phyloP scores from a whole-genome alignment of 75 land plant species.

The Isoetes taiwanensis region DNA sequence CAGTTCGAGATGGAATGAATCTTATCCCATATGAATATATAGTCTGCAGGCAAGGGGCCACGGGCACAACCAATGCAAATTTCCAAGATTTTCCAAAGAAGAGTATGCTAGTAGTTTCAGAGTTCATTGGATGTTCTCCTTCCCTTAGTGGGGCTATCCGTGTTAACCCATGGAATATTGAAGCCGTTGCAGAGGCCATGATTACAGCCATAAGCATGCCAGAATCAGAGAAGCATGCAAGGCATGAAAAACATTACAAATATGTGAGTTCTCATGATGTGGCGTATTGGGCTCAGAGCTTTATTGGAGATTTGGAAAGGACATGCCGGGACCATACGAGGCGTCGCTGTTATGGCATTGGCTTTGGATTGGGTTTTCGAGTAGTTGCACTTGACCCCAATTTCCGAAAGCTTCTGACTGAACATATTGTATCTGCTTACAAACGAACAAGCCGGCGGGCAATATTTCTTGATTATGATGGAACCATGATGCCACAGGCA shows the following conservation, averaged over 20 bases:
- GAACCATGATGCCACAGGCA: conserved; percentile 45
- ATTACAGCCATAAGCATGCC: conserved; percentile 29
- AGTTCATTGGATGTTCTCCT: conserved; percentile 49
- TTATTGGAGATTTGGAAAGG: conserved; percentile 39
- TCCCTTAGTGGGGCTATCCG: conserved; percentile 44
- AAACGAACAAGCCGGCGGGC: conserved; percentile 24
- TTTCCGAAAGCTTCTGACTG: conserved; percentile 31
- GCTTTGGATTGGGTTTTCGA: conserved; percentile 37
- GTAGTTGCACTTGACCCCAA: conserved; percentile 44
- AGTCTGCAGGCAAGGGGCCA: conserved; percentile 30
- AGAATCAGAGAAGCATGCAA: conserved; percentile 34
- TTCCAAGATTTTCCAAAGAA: conserved; percentile 23
- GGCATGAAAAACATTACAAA: conserved; percentile 43
- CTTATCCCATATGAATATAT: conserved; percentile 44
- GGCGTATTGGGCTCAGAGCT: conserved; percentile 40
- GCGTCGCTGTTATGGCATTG: conserved; percentile 40
- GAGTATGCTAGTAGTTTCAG: conserved; percentile 44
- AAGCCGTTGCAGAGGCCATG: conserved; percentile 35
- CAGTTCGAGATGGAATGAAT: conserved; percentile 45
- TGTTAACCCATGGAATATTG: conserved; percentile 48
- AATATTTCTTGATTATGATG: conserved; percentile 53
- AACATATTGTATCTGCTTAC: conserved; percentile 31
- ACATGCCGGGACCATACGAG: conserved; percentile 30
- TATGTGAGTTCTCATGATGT: conserved; percentile 40
- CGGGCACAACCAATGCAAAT: too few species aligned